Evolutionary conservation across 495 filamentous ascomycete genomes (phyloP).

Genomic region (Neurospora sp.): DNA sequence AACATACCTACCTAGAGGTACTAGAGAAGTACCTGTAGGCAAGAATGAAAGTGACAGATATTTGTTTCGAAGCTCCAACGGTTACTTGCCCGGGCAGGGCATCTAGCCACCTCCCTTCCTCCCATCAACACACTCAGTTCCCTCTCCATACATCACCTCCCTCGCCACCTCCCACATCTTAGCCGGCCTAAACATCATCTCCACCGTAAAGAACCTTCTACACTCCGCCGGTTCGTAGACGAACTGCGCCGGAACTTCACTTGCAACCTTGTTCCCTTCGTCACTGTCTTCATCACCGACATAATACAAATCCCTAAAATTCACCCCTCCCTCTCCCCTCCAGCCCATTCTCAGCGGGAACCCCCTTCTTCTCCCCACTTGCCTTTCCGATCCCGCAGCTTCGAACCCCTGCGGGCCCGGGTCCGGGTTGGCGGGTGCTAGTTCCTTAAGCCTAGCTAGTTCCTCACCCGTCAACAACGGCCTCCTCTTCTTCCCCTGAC

Average conservation of each 20-base stretch:
- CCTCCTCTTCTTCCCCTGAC: no score
- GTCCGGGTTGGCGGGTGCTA: background rate
- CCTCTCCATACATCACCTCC: background rate
- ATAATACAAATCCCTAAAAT: background rate
- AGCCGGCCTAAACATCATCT: background rate
- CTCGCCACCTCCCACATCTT: background rate
- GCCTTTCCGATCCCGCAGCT: no score
- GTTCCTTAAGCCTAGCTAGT: accelerated
- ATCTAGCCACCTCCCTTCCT: no score
- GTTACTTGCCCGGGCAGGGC: no score
- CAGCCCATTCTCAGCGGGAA: background rate
- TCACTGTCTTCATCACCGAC: background rate
- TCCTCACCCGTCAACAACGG: background rate
- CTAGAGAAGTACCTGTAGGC: no score
- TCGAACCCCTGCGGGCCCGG: no score
- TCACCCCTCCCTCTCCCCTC: background rate
- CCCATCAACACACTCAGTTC: constrained; percentile 5
- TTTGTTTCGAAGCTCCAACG: no score
- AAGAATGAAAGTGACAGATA: no score
- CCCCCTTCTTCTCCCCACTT: background rate
- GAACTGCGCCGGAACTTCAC: background rate
- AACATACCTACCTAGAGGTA: no score
- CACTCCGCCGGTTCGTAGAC: background rate
- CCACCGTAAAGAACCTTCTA: background rate
- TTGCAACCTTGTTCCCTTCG: background rate